These are phyloP conservation scores for Basipetospora sp. DNA, from an alignment of 2,329 filamentous ascomycete genomes.

Conservation along the genomic window DNA sequence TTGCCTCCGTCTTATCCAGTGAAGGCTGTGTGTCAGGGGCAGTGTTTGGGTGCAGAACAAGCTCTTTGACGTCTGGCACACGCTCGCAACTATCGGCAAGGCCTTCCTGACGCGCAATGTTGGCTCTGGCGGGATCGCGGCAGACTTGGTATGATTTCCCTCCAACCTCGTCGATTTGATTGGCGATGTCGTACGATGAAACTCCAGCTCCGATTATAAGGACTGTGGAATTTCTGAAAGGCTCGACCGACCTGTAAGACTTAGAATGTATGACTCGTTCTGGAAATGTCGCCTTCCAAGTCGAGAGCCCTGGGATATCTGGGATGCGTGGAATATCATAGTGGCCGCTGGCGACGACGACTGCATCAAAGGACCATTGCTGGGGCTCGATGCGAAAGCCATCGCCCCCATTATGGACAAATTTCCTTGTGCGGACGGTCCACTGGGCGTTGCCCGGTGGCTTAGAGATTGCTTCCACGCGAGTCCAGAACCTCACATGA, in stretches of 20 bases:
- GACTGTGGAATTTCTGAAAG: conserved; percentile 29
- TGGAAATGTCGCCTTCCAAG: conserved; percentile 41
- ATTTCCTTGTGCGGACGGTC: conserved; percentile 18
- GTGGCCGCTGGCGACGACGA: conserved; percentile 53
- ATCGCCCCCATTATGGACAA: conserved; percentile 16
- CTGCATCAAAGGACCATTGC: conserved; percentile 40
- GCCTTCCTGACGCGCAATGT: conserved; percentile 39
- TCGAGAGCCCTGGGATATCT: conserved; percentile 39
- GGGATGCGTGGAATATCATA: conserved; percentile 51
- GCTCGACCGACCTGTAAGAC: conserved; percentile 48
- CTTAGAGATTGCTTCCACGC: conserved; percentile 40
- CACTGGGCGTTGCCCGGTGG: conserved; percentile 6
- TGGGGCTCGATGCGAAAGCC: conserved; percentile 16
- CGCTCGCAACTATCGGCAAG: conserved; percentile 39
- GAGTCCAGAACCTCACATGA: conserved; percentile 35
- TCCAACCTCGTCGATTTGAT: conserved; percentile 22
- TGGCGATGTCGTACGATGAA: conserved; percentile 27
- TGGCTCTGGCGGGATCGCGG: conserved; percentile 35
- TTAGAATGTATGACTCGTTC: conserved; percentile 52
- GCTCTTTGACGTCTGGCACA: conserved; percentile 36
- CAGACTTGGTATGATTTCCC: conserved; percentile 35
- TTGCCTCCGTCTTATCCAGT: conserved; percentile 16
- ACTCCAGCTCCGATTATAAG: conserved; percentile 29
- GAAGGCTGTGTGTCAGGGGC: neutral
- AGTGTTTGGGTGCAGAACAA: conserved; percentile 18